phyloP scores from a whole-genome alignment of 495 filamentous ascomycete species.

The Penicillium odoratum region DNA sequence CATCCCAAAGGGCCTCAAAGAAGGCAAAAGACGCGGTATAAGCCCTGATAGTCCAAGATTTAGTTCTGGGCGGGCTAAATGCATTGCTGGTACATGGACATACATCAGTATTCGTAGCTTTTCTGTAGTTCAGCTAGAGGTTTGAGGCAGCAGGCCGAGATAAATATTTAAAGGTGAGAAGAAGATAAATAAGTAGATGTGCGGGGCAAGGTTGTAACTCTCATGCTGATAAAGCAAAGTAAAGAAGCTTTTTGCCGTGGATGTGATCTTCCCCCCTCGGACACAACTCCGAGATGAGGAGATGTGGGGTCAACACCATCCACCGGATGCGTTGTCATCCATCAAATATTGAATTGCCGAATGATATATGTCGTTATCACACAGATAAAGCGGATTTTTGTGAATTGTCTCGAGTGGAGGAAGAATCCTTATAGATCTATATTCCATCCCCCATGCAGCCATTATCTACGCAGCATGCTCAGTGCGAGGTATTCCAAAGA shows the following conservation, averaged over 20 bases:
- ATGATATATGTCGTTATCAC: too few species aligned
- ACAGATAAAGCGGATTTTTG: too few species aligned
- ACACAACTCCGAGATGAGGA: slow-evolving; percentile 11
- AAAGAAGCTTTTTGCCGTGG: not conserved
- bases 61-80: not conserved
- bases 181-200: not conserved
- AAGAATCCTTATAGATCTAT: too few species aligned
- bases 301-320: slow-evolving; percentile 5
- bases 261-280: slow-evolving; percentile 9
- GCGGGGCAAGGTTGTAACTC: not conserved
- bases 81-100: not conserved
- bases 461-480: too few species aligned
- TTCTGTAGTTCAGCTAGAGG: not conserved
- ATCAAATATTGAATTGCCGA: not conserved
- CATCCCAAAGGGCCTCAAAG: slow-evolving; percentile 91
- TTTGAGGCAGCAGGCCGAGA: slow-evolving; percentile 2
- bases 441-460: too few species aligned
- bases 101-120: not conserved
- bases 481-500: too few species aligned
- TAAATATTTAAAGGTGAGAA: not conserved
- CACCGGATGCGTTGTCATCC: not conserved
- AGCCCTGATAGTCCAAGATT: slow-evolving; percentile 26
- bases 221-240: not conserved
- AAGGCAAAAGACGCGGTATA: slow-evolving; percentile 85
- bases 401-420: too few species aligned